phyloP scores from a whole-genome alignment of 257 asterid genomes.

The Solanum dulcamara region DNA sequence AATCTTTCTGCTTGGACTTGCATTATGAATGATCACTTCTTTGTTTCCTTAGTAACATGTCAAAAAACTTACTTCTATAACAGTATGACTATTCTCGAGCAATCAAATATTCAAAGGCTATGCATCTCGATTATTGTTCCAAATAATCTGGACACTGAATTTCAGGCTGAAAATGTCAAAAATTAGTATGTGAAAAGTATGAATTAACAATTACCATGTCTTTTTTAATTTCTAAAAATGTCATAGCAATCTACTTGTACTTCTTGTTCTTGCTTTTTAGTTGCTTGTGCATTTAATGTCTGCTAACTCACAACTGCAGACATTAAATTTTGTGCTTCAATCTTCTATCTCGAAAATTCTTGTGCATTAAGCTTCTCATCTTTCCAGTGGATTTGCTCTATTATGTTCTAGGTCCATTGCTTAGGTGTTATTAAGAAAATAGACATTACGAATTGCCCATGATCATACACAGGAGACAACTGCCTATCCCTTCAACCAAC shows the following conservation, averaged over 20 bases:
- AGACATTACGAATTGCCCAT: too few relatives aligned
- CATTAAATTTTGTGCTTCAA: background rate
- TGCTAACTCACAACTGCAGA: background rate
- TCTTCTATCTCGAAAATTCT: background rate
- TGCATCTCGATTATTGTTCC: background rate
- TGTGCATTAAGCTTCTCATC: background rate
- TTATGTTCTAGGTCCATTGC: background rate
- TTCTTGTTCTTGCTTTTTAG: background rate
- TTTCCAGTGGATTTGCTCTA: background rate
- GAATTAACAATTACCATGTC: background rate
- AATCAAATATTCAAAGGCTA: background rate
- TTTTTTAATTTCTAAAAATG: background rate
- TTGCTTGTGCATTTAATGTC: background rate
- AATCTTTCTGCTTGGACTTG: slow-evolving; percentile 17
- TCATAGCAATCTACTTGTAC: background rate
- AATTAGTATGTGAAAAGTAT: background rate
- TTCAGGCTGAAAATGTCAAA: background rate
- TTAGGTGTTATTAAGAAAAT: background rate
- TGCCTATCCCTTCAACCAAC: background rate
- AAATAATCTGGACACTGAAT: background rate
- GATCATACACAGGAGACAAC: background rate
- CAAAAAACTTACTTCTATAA: background rate
- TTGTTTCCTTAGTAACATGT: background rate
- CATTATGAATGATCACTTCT: background rate
- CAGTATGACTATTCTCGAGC: background rate